Percentiles rank a stretch among this genome's conserved stretches.
Evolutionary conservation across 192 early-diverging fungal species (phyloP).

Genomic region (Chytriomyces sp.): DNA sequence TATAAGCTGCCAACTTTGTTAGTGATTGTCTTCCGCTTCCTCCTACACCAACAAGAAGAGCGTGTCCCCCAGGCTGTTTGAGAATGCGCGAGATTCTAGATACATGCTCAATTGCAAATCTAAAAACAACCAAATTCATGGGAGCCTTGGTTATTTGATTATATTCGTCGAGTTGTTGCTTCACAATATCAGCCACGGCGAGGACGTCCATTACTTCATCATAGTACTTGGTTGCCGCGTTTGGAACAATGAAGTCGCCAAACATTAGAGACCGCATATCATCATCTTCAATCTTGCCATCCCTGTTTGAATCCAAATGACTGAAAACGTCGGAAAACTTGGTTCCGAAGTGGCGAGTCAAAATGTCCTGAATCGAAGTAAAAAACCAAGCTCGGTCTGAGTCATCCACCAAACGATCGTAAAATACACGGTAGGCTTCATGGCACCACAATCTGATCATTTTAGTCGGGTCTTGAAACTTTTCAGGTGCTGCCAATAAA

Average conservation of each 20-base stretch:
- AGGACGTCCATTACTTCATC: constrained; percentile 54
- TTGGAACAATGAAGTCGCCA: constrained; percentile 59
- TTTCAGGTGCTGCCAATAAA: constrained; percentile 48
- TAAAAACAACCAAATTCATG: constrained; percentile 64
- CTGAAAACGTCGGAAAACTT: constrained; percentile 52
- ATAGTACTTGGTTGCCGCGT: constrained; percentile 50
- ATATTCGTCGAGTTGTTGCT: constrained; percentile 57
- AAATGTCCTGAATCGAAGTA: constrained; percentile 48
- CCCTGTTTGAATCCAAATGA: constrained; percentile 55
- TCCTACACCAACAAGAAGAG: constrained; percentile 60
- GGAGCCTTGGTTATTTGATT: constrained; percentile 59
- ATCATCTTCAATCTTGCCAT: constrained; percentile 60
- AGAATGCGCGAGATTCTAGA: constrained; percentile 60
- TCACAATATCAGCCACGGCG: constrained; percentile 54
- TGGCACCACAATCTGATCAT: constrained; percentile 61
- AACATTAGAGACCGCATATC: constrained; percentile 64
- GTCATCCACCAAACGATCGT: constrained; percentile 62
- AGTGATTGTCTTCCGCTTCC: constrained; percentile 59
- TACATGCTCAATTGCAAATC: constrained; percentile 63
- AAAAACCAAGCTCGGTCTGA: constrained; percentile 59
- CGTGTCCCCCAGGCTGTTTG: constrained; percentile 62
- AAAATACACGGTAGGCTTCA: constrained; percentile 61
- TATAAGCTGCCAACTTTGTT: constrained; percentile 58
- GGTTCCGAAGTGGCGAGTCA: constrained; percentile 43
- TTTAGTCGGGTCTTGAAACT: constrained; percentile 48